Conservation (phyloP, 139 green algal genomes). For the Volvox reticuliferus region DNA sequence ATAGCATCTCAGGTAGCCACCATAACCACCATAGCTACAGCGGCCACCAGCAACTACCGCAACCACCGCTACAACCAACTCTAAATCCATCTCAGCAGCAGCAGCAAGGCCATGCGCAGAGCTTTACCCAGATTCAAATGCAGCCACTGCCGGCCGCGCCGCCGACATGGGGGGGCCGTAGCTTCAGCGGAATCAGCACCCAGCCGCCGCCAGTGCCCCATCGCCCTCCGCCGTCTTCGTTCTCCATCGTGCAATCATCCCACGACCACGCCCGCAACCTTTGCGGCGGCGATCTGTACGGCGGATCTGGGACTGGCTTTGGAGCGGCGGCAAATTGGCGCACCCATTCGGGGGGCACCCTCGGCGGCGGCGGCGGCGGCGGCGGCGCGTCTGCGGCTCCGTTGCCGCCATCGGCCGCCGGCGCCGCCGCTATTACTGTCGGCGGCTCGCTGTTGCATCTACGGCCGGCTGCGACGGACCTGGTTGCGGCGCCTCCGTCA, state of each 20-base stretch:
- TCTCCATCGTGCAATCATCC: background rate
- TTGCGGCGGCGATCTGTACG: constrained; percentile 5
- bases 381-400: background rate
- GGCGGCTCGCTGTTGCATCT: background rate
- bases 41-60: constrained; percentile 1
- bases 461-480: background rate
- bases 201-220: background rate
- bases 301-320: background rate
- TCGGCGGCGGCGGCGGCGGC: background rate
- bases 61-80: background rate
- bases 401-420: background rate
- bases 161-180: background rate
- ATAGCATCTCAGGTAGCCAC: background rate
- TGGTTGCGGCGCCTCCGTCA: background rate
- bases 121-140: background rate
- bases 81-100: background rate
- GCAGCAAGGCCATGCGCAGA: background rate
- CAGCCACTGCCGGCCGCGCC: background rate
- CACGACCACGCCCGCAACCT: constrained; percentile 3
- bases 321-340: background rate
- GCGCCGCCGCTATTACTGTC: background rate
- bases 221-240: background rate
- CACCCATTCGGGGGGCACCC: background rate
- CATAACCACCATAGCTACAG: background rate
- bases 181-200: background rate